Conservation (phyloP, 176 grass and related monocot genomes). For the Elaeis guineensis region DNA sequence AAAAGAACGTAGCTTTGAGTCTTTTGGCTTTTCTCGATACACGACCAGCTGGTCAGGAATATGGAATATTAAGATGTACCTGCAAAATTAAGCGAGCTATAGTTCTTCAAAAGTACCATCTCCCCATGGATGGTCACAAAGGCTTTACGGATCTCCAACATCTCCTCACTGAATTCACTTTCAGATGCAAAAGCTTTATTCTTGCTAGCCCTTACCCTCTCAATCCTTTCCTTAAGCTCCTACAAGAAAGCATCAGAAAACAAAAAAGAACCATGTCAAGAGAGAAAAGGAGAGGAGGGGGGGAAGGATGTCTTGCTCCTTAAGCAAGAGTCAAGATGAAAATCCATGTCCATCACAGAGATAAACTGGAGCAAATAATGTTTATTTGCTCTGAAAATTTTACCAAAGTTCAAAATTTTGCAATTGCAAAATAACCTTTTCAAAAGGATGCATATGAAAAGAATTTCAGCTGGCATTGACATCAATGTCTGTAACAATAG, state of each 20-base stretch:
- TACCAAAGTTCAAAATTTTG: too few relatives aligned
- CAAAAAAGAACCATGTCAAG: not conserved
- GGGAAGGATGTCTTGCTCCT: too few relatives aligned
- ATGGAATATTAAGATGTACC: constrained; percentile 26
- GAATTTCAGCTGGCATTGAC: too few relatives aligned
- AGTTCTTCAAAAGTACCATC: constrained; percentile 92
- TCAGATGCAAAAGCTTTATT: constrained; percentile 48
- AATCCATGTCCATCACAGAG: too few relatives aligned
- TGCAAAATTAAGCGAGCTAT: constrained; percentile 93
- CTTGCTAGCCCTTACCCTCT: constrained; percentile 54
- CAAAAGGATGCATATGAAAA: too few relatives aligned
- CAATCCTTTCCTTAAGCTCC: constrained; percentile 94
- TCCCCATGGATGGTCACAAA: constrained; percentile 96
- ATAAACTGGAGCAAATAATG: too few relatives aligned
- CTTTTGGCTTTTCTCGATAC: too few relatives aligned
- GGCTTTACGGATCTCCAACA: constrained; percentile 87
- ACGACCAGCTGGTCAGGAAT: too few relatives aligned
- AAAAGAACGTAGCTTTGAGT: not conserved
- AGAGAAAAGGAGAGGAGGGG: not conserved
- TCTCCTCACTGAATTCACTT: constrained; percentile 68
- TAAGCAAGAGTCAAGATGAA: too few relatives aligned
- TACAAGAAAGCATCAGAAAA: constrained; percentile 12
- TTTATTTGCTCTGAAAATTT: too few relatives aligned
- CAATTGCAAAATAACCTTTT: too few relatives aligned
- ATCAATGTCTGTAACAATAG: too few relatives aligned